Base-by-base conservation (phyloP, 345 rosid genomes). In the Eucalyptus marginata region DNA sequence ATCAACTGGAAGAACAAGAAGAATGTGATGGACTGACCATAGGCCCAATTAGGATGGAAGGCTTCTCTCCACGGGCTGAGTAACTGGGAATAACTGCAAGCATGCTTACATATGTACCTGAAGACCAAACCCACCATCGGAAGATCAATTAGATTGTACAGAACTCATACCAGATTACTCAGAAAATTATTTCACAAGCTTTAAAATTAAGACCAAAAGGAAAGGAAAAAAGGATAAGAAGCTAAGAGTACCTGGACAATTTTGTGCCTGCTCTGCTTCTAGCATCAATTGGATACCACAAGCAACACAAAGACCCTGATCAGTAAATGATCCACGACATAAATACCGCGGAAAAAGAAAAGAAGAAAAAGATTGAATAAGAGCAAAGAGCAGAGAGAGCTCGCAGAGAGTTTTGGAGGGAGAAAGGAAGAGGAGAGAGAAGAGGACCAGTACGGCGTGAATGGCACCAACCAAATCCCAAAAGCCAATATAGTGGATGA, bases 31-130 rank as follows among this genome's bases (percentile, higher is more conserved):
- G 85, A 71, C 88, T 85, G 64, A 97, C 99, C 97, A 51, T 96
- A 96, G 89, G 98, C 91, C 13, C 94, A 95, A 91, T 93, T 88
- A 50, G 97, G 90, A 87, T 92, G 93, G 84, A 98, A 95, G 90
- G 96, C 95, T 87, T 92, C 89, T 43, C 89, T 97, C 99, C 44
- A 95, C 97, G 54, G 94, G 94, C 51, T 95, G 96, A 88, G 93
- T 91, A 68, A 95, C 86, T 0, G 98, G 98, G 90, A 97, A 93
- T 97, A 95, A 89, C 92, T 92, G 91, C 94, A 93, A 4, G 96
- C 96, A 90, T 93, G 98, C 87, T 91, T 94, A 84, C 97, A 96
- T 85, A 98, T 94, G 88, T 92, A 94, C 94, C 99, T 94, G 94
- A 5, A 89, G 22, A 52, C 46, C 58, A 87, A 59, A 59, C 29